These are phyloP conservation scores for Exobasidium cylindrosporum DNA, from an alignment of 1,284 basidiomycete genomes.

Conservation along the genomic window DNA sequence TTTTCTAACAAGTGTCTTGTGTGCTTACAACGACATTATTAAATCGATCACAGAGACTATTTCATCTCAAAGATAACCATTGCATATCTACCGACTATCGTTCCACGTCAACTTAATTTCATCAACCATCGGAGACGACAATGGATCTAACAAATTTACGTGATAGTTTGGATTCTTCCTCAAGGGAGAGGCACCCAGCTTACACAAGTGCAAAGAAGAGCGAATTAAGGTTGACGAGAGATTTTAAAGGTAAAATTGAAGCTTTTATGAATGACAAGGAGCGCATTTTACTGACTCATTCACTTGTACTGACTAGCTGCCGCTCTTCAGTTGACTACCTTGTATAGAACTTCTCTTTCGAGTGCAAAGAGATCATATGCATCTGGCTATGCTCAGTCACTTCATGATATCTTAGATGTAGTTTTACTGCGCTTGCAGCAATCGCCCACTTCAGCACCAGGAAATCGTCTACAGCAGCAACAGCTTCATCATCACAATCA, in stretches of 20 bases:
- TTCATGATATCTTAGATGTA: constrained; percentile 17
- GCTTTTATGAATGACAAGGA: not conserved
- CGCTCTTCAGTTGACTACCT: constrained; percentile 19
- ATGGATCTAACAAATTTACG: constrained; percentile 16
- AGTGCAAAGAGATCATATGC: constrained; percentile 15
- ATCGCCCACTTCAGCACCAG: not conserved
- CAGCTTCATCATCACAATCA: not conserved
- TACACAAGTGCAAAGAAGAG: constrained; percentile 12
- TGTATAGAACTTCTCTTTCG: constrained; percentile 19
- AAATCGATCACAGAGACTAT: too few relatives aligned
- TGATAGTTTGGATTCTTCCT: constrained; percentile 18
- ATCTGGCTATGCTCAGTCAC: constrained; percentile 14
- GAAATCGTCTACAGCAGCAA: not conserved
- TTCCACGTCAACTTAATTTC: not conserved
- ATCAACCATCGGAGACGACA: not conserved
- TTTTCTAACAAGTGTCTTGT: too few relatives aligned
- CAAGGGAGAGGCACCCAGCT: constrained; percentile 9
- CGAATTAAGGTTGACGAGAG: constrained; percentile 13
- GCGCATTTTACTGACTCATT: constrained; percentile 3
- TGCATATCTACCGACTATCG: not conserved
- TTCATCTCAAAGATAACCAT: too few relatives aligned
- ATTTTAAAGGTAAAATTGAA: constrained; percentile 20
- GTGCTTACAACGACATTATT: too few relatives aligned
- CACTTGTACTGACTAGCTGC: constrained; percentile 14
- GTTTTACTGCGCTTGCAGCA: constrained; percentile 15